A percentile compares a stretch with the other conserved stretches of the same genome.
phyloP scores from a whole-genome alignment of 2,329 filamentous ascomycete genomes.

The Golovinomyces cichoracearum region DNA sequence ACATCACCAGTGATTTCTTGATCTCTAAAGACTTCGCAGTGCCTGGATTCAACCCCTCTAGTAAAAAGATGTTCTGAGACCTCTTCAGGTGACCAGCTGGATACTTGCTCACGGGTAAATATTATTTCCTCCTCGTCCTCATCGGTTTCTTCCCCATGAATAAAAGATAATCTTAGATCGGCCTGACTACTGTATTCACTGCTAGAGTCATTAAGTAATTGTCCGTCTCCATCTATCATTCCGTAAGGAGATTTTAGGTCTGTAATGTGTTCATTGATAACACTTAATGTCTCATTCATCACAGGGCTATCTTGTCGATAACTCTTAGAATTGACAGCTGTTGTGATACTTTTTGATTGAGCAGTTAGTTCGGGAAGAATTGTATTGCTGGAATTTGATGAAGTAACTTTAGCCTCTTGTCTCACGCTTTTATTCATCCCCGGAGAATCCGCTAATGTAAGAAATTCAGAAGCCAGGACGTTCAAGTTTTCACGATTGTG shows the following conservation, averaged over 20 bases:
- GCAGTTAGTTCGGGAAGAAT: slow-evolving; percentile 15
- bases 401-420: not conserved
- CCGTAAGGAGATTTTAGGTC: slow-evolving; percentile 37
- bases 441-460: not conserved
- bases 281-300: slow-evolving; percentile 79
- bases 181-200: slow-evolving; percentile 72
- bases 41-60: slow-evolving; percentile 58
- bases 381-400: not conserved
- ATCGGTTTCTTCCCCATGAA: slow-evolving; percentile 82
- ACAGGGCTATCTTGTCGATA: slow-evolving; percentile 42
- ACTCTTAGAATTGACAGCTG: slow-evolving; percentile 21
- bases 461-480: not conserved
- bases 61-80: slow-evolving; percentile 78
- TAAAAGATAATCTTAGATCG: slow-evolving; percentile 60
- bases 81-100: slow-evolving; percentile 51
- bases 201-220: slow-evolving; percentile 44
- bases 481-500: not conserved
- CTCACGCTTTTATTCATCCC: not conserved
- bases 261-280: slow-evolving; percentile 92
- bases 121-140: slow-evolving; percentile 63
- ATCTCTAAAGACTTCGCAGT: slow-evolving; percentile 83
- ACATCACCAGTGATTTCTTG: slow-evolving; percentile 94
- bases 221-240: slow-evolving; percentile 22
- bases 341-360: slow-evolving; percentile 18
- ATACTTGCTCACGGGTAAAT: slow-evolving; percentile 50